These are phyloP conservation scores for Pseudogymnoascus sp. DNA, from an alignment of 2,329 filamentous ascomycete genomes.

Conservation along the genomic window DNA sequence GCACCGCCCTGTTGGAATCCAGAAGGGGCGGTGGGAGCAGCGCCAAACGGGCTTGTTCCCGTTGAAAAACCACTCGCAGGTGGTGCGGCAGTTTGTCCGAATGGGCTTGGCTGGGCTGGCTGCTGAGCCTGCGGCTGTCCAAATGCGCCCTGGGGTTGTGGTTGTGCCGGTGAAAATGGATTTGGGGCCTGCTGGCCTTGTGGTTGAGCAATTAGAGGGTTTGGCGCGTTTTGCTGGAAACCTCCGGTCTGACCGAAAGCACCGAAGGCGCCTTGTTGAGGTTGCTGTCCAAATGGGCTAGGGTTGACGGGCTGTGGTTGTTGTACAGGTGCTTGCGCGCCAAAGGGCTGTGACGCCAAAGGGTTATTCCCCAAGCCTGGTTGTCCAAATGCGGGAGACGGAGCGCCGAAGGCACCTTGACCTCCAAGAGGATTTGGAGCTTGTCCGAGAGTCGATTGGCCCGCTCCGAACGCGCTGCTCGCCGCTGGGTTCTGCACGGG, in stretches of 20 bases:
- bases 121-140: conserved; percentile 5
- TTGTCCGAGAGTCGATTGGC: conserved; percentile 31
- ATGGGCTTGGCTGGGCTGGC: conserved; percentile 4
- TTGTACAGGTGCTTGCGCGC: conserved; percentile 19
- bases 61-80: conserved; percentile 2
- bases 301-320: conserved; percentile 25
- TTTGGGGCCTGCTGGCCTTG: not conserved
- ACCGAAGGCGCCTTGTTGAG: conserved; percentile 22
- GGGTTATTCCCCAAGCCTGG: not conserved
- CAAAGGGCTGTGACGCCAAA: conserved; percentile 13
- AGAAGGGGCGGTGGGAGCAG: not conserved
- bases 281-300: conserved; percentile 38
- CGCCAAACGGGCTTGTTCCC: not conserved
- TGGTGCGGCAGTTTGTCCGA: conserved; percentile 1
- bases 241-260: conserved; percentile 9
- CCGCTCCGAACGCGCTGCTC: conserved; percentile 30
- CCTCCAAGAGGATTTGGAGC: conserved; percentile 27
- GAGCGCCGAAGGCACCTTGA: conserved; percentile 25
- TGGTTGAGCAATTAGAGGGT: conserved; percentile 18
- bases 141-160: conserved; percentile 2
- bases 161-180: not conserved
- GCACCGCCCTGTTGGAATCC: not conserved
- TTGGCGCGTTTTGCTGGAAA: conserved; percentile 31
- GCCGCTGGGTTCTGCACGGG: conserved; percentile 16
- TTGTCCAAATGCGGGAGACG: conserved; percentile 11